Conservation (phyloP, 2,329 filamentous ascomycete species). For the Pseudogymnoascus sp. region DNA sequence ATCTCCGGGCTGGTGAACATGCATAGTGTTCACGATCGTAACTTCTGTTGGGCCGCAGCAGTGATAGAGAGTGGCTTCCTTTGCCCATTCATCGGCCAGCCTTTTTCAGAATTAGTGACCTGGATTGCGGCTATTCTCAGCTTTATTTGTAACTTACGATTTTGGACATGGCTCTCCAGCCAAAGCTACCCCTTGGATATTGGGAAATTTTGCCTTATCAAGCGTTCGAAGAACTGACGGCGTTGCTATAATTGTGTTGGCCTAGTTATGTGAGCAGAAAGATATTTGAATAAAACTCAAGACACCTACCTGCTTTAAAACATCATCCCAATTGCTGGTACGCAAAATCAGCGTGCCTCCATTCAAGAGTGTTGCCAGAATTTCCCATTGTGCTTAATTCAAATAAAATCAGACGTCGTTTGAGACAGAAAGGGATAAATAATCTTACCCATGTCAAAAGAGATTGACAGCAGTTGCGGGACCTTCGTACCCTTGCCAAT, state of each 20-base stretch:
- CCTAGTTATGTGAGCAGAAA: constrained; percentile 23
- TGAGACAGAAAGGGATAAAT: neutral
- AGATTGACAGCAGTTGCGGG: constrained; percentile 48
- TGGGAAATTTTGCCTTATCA: constrained; percentile 37
- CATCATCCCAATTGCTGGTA: constrained; percentile 40
- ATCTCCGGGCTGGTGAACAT: constrained; percentile 38
- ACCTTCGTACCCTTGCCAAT: constrained; percentile 43
- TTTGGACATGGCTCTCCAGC: constrained; percentile 46
- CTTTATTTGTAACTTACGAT: constrained; percentile 28
- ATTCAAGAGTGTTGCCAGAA: constrained; percentile 48
- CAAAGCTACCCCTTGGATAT: constrained; percentile 44
- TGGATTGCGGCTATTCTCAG: constrained; percentile 8
- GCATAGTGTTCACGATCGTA: constrained; percentile 51
- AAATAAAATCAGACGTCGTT: constrained; percentile 10
- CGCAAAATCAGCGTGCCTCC: constrained; percentile 48
- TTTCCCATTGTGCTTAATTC: constrained; percentile 48
- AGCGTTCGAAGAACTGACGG: constrained; percentile 47
- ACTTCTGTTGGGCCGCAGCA: constrained; percentile 53
- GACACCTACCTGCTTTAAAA: constrained; percentile 35
- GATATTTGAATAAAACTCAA: neutral
- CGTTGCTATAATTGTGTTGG: constrained; percentile 47
- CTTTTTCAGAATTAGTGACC: constrained; percentile 17
- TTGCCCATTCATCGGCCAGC: constrained; percentile 49
- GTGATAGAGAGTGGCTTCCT: constrained; percentile 42
- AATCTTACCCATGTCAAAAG: constrained; percentile 52